Base-by-base conservation (phyloP, 805 yeast genomes). In the Metschnikowia vanudenii region DNA sequence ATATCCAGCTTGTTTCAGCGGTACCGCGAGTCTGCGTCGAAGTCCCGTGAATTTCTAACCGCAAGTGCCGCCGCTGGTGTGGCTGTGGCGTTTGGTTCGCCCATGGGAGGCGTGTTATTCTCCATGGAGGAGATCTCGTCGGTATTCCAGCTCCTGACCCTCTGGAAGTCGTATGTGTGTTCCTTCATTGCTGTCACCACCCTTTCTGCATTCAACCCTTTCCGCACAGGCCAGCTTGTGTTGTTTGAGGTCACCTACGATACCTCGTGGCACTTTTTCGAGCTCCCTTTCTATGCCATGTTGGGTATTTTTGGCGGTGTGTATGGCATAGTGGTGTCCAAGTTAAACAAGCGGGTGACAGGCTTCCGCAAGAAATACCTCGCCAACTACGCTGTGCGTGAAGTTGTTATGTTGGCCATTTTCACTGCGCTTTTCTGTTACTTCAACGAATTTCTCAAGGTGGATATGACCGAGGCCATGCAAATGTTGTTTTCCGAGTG, bases 41-140 rank as follows among this genome's bases (percentile, higher is more conserved):
- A 61, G 45, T 67, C 69, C 10, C 55, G 81, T 22, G 91, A 86
- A 51, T 79, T 85, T 43, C 68, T 94, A 43, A 82, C 92, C 0
- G 97, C 99, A 0, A 85, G 96, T 3, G 79, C 97, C 9, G 98
- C 97, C 3, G 96, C 99, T 1, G 99, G 99, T 43, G 98, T 94
- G 8, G 98, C 98, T 0, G 98, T 94, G 8, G 99, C 98, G 0
- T 94, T 94, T 71, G 98, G 96, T 0, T 81, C 91, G 11, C 99
- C 99, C 0, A 89, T 92, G 71, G 96, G 96, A 20, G 99, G 99
- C 13, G 98, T 94, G 1, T 67, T 94, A 33, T 94, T 95, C 63
- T 82, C 96, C 11, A 78, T 94, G 49, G 99, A 94, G 62, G 99
- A 94, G 57, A 89, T 94, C 26, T 80, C 94, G 0, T 74, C 84